Conservation (phyloP, 2,329 filamentous ascomycete species). For the Fusarium chuoi region DNA sequence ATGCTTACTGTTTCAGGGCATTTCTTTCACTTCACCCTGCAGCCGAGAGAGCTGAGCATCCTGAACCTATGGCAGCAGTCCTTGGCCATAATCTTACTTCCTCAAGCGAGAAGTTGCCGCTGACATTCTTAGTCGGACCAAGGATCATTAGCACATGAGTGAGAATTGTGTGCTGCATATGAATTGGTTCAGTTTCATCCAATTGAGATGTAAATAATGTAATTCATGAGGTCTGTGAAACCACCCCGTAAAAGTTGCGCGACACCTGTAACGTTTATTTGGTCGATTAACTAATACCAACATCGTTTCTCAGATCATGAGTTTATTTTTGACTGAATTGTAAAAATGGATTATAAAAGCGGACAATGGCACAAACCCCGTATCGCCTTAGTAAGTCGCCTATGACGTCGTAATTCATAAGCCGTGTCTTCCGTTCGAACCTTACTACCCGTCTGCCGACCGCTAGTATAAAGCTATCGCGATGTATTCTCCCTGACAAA, state of each 20-base stretch:
- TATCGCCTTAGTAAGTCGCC: not conserved
- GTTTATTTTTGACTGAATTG: fast-evolving
- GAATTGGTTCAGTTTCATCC: not conserved
- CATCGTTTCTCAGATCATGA: fast-evolving
- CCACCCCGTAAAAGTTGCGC: not conserved
- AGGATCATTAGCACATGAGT: not conserved
- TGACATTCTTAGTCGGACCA: not conserved
- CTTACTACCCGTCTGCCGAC: not conserved
- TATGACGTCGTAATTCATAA: not conserved
- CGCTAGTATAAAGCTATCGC: not conserved
- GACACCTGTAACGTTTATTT: fast-evolving
- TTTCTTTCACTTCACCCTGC: not conserved
- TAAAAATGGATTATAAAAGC: fast-evolving
- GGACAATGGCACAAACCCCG: fast-evolving
- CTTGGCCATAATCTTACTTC: not conserved
- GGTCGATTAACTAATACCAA: fast-evolving
- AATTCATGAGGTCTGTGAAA: not conserved
- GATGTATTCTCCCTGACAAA: fast-evolving
- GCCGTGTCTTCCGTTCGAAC: not conserved
- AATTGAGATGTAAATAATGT: not conserved
- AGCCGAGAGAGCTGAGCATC: too few species aligned
- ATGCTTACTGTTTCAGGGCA: not conserved
- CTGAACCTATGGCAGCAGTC: not conserved
- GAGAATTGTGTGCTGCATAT: too few species aligned
- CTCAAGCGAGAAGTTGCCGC: not conserved